Base-by-base conservation (phyloP, 192 early-diverging fungal genomes). In the Coemansia sp. region DNA sequence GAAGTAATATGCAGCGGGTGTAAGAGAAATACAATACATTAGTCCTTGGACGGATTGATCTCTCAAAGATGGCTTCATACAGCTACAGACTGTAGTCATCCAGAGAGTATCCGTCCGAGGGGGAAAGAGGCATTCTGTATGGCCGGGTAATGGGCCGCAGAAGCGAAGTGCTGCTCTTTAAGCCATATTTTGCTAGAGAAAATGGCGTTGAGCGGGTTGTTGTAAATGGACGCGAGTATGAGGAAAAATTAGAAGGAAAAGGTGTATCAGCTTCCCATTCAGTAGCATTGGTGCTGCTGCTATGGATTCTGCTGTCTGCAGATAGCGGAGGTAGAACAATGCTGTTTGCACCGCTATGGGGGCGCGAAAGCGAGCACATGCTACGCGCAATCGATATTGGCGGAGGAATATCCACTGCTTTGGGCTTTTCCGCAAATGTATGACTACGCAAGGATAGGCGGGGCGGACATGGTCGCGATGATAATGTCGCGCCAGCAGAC, bases 221-320 rank as follows among this genome's bases (percentile, higher is more conserved):
- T 45, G 78, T 73, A 47, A 81, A 76, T 41, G 74, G 67, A 10
- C 79, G 79, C 13, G 79, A 66, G 62, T 73, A 73, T 42, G 77
- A 62, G 26, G 70, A 46, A 39, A 62, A 75, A 8, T 60, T 16
- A 46, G 73, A 57, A n/a, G 47, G 63, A 18, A 65, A 64, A 9
- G 67, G 67, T 32, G 65, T 68, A 39, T 76, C 74, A 43, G 79
- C 73, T 48, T 58, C 58, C 79, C 79, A 77, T 67, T 59, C 57
- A 39, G 26, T 26, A 26, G 26, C 26, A 26, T 26, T 26, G 26
- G 1, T 26, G 12, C 13, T 59, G 6, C 57, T 59, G 37, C 39
- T 15, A 41, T n/a, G 39, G 39, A 59, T 41, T 22, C 73, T 73
- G 62, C 74, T 59, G 8, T 62, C 64, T 19, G 71, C 67, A 6